Evolutionary conservation across 2,329 filamentous ascomycete species (phyloP).

Genomic region (Stromatinia cepivora): DNA sequence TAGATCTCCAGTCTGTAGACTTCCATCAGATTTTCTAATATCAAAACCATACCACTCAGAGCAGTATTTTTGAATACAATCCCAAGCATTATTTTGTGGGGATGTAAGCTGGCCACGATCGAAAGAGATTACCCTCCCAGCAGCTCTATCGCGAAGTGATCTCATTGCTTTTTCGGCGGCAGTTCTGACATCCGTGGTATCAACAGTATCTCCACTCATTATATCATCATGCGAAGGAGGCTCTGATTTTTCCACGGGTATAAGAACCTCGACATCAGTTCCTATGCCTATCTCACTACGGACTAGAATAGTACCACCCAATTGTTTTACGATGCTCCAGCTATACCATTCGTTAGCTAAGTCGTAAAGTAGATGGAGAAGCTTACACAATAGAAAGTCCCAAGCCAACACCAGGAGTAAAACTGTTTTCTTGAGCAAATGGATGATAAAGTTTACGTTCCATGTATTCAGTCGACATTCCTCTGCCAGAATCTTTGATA

Average conservation of each 20-base stretch:
- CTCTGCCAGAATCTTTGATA: constrained; percentile 61
- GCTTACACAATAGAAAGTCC: constrained; percentile 46
- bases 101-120: constrained; percentile 12
- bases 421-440: constrained; percentile 59
- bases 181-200: constrained; percentile 16
- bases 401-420: constrained; percentile 51
- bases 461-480: constrained; percentile 61
- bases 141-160: constrained; percentile 26
- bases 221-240: neutral
- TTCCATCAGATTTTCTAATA: constrained; percentile 4
- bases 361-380: neutral
- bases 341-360: constrained; percentile 12
- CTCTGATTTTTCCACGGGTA: constrained; percentile 23
- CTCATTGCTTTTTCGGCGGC: constrained; percentile 27
- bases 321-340: constrained; percentile 39
- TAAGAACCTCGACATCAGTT: constrained; percentile 52
- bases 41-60: constrained; percentile 37
- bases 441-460: constrained; percentile 59
- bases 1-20: constrained; percentile 20
- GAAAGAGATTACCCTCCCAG: constrained; percentile 31
- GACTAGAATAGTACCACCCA: constrained; percentile 59
- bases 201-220: constrained; percentile 12
- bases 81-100: constrained; percentile 30
- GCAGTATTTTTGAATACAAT: constrained; percentile 35
- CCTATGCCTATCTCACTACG: constrained; percentile 52